Evolutionary conservation across 2,329 filamentous ascomycete species (phyloP), one percentile per base, ranked within the genome.

Genomic region (Ophiostoma angusticollis): DNA sequence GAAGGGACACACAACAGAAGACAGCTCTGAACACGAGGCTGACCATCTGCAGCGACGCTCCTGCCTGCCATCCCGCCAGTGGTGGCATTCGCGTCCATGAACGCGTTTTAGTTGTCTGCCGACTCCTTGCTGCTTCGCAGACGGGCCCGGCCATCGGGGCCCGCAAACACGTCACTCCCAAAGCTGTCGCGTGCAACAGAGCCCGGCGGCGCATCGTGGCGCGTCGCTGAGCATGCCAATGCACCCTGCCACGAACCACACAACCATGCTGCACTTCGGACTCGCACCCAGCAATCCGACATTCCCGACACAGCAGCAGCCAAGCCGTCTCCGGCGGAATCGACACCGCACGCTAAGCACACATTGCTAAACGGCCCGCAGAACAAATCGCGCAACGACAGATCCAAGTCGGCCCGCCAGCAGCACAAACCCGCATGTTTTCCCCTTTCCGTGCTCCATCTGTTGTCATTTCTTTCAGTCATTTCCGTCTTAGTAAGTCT

Each of bases 391-490:
- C 46, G 42, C 42, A 47, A 29, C 25, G 16, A 28, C 24, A 22
- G 37, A 38, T 37, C 31, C 39, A 39, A 44, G 28, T 44, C 48
- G 42, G 44, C 42, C 46, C 45, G 40, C 43, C 44, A 45, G 35
- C 28, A 43, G 37, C 36, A 42, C 31, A 38, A 27, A 24, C 36
- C 43, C 31, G 32, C 38, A 23, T 40, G 35, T 23, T 35, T 34
- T 27, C 37, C 45, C 14, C 39, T 50, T 34, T 50, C 50, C 27
- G 37, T 55, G 25, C 39, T 57, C 28, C 52, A 51, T 41, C 41
- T 56, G 29, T 48, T 52, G 37, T 58, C 55, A 17, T 43, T 53
- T 41, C 49, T 49, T 54, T 37, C 29, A 39, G 37, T 43, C 45
- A 41, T 46, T 38, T 34, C 40, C 35, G 43, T 52, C 45, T 47